These are phyloP conservation scores for Cryptococcus sp. DNA, from an alignment of 1,284 basidiomycete species.

Conservation along the genomic window DNA sequence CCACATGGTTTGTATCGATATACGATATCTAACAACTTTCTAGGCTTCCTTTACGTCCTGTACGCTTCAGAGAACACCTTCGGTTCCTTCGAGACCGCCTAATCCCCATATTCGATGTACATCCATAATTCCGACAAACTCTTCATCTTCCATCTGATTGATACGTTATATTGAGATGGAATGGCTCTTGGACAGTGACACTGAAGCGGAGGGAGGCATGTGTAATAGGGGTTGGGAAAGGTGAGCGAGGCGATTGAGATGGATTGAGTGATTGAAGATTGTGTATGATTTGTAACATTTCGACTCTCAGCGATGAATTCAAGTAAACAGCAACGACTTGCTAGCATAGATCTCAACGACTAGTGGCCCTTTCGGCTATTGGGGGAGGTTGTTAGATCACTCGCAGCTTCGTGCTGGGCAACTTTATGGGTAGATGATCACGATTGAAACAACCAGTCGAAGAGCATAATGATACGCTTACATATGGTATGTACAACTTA, in stretches of 20 bases:
- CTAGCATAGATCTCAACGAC: too few relatives aligned
- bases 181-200: background rate
- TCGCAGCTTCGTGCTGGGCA: too few relatives aligned
- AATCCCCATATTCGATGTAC: background rate
- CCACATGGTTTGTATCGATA: background rate
- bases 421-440: too few relatives aligned
- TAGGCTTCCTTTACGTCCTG: conserved; percentile 84
- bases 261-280: background rate
- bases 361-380: too few relatives aligned
- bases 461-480: too few relatives aligned
- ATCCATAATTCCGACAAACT: too few relatives aligned
- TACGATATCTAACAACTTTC: conserved; percentile 6
- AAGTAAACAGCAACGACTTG: too few relatives aligned
- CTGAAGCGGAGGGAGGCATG: background rate
- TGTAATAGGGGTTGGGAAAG: background rate
- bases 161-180: too few relatives aligned
- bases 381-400: too few relatives aligned
- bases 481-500: too few relatives aligned
- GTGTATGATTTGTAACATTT: background rate
- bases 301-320: background rate
- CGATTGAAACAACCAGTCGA: too few relatives aligned
- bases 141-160: too few relatives aligned
- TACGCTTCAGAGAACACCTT: conserved; percentile 98
- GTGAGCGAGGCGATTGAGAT: background rate
- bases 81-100: conserved; percentile 49